Evolutionary conservation across 1,139 yeast genomes (phyloP).

Genomic region (Sugiyamaella xylanicola): DNA sequence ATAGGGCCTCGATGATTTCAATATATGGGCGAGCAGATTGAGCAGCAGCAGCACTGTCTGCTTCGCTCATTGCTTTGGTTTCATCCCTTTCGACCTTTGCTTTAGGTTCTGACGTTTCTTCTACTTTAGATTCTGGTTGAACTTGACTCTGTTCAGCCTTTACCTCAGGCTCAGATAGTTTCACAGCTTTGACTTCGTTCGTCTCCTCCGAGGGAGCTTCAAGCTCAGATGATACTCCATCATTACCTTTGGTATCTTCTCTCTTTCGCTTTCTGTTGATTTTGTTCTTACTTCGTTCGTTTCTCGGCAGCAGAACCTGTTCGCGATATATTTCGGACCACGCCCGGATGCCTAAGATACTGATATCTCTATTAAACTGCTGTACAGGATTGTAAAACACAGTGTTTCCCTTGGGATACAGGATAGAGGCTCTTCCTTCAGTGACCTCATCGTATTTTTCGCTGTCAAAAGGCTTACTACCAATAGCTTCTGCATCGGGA

Average conservation of each 20-base stretch:
- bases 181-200: too few relatives aligned
- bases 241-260: slow-evolving; percentile 26
- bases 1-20: slow-evolving; percentile 80
- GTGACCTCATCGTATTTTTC: slow-evolving; percentile 45
- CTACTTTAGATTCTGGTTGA: neutral
- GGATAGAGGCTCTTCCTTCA: slow-evolving; percentile 81
- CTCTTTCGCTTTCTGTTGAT: slow-evolving; percentile 25
- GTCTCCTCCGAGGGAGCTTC: too few relatives aligned
- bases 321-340: slow-evolving; percentile 65
- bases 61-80: slow-evolving; percentile 21
- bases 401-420: slow-evolving; percentile 74
- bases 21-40: slow-evolving; percentile 49
- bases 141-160: too few relatives aligned
- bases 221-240: too few relatives aligned
- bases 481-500: neutral
- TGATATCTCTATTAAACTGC: slow-evolving; percentile 91
- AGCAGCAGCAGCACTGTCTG: slow-evolving; percentile 18
- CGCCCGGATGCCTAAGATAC: slow-evolving; percentile 81
- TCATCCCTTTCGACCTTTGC: slow-evolving; percentile 9
- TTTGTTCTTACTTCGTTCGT: slow-evolving; percentile 34
- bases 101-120: neutral
- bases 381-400: slow-evolving; percentile 97
- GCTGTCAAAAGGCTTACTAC: slow-evolving; percentile 20
- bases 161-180: too few relatives aligned
- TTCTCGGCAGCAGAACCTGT: slow-evolving; percentile 38